These are phyloP conservation scores for Breviolum minutum DNA, from an alignment of 73 alveolate species.

Conservation along the genomic window DNA sequence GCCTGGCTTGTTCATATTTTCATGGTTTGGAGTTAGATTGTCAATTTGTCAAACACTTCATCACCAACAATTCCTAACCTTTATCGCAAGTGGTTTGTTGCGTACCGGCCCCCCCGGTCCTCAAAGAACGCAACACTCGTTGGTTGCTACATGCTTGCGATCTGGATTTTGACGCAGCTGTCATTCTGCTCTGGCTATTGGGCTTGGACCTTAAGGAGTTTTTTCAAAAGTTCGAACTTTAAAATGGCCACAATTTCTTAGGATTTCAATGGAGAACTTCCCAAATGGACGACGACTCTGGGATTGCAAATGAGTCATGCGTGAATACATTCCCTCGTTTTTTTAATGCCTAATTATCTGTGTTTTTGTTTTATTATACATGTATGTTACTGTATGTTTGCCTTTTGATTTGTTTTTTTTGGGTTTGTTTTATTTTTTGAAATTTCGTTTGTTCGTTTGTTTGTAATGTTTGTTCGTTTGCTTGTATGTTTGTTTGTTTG, in stretches of 20 bases:
- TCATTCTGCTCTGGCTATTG: neutral
- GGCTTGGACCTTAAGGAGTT: neutral
- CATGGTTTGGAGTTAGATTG: too few species aligned
- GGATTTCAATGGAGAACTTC: conserved; percentile 30
- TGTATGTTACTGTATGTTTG: neutral
- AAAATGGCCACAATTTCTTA: neutral
- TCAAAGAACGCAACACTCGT: too few species aligned
- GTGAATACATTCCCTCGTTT: neutral
- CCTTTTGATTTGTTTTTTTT: neutral
- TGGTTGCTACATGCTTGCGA: too few species aligned
- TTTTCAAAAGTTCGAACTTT: neutral
- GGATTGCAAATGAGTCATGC: neutral
- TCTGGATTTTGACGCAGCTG: neutral
- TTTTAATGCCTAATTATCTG: neutral
- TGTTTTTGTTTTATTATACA: neutral
- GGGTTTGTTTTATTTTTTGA: neutral
- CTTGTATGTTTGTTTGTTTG: too few species aligned
- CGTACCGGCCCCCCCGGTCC: too few species aligned
- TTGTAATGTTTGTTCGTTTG: neutral
- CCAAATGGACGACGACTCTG: conserved; percentile 15
- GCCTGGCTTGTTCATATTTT: too few species aligned
- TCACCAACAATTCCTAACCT: too few species aligned
- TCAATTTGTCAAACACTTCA: too few species aligned
- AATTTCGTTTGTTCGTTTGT: neutral
- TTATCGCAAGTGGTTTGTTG: too few species aligned